Percentiles rank a stretch among this genome's conserved stretches.
These are phyloP conservation scores for Epithele typhae DNA, from an alignment of 768 basidiomycete species.

Conservation along the genomic window DNA sequence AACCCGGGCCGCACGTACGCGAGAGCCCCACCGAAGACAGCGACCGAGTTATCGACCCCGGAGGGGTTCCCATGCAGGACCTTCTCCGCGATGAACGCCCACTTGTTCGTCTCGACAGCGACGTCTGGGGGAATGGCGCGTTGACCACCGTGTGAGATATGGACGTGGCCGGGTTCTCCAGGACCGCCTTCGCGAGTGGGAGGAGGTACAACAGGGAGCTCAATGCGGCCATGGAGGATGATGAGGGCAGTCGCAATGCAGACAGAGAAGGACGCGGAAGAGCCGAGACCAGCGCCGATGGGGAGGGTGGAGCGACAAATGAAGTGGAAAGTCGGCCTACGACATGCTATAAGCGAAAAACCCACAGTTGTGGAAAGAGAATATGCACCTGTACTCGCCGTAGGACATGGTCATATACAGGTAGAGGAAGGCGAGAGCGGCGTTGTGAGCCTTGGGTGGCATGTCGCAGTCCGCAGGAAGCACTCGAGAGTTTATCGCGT, in stretches of 20 bases:
- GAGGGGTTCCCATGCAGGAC: constrained; percentile 96
- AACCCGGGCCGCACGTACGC: constrained; percentile 83
- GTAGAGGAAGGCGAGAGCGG: constrained; percentile 82
- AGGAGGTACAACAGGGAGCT: constrained; percentile 45
- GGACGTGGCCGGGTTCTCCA: constrained; percentile 46
- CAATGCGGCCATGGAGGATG: constrained; percentile 68
- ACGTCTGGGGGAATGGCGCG: constrained; percentile 56
- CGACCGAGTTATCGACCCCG: constrained; percentile 94
- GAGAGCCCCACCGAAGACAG: constrained; percentile 89
- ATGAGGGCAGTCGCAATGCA: constrained; percentile 81
- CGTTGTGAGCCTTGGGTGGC: constrained; percentile 36
- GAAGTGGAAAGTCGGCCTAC: constrained; percentile 75
- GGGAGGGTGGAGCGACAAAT: constrained; percentile 85
- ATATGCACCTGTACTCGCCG: constrained; percentile 44
- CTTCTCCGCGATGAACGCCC: constrained; percentile 95
- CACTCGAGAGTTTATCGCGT: constrained; percentile 53
- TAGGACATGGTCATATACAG: constrained; percentile 80
- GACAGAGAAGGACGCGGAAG: constrained; percentile 92
- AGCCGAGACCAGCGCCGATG: constrained; percentile 93
- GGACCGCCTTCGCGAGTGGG: constrained; percentile 31
- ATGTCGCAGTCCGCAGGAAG: constrained; percentile 32
- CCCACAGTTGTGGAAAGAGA: constrained; percentile 8
- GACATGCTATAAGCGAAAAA: constrained; percentile 8
- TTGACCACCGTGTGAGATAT: constrained; percentile 61
- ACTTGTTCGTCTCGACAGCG: constrained; percentile 82